These are phyloP conservation scores for Suillus decipiens DNA, from an alignment of 768 basidiomycete genomes.

Conservation along the genomic window DNA sequence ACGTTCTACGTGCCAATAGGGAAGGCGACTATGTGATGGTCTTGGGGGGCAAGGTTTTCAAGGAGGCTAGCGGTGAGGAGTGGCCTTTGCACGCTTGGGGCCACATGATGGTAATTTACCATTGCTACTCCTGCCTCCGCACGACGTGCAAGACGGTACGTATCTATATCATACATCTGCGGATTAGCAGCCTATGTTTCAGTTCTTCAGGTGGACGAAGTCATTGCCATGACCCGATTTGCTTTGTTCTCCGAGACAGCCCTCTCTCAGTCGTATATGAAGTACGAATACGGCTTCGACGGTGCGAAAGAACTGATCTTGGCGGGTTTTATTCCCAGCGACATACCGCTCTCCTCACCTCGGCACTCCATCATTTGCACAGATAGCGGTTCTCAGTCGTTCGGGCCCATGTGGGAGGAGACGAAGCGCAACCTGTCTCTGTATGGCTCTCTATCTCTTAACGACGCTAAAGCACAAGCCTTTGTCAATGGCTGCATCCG, in stretches of 20 bases:
- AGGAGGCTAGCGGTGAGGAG: conserved; percentile 24
- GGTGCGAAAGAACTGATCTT: conserved; percentile 30
- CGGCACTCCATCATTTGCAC: conserved; percentile 26
- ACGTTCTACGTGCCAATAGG: conserved; percentile 30
- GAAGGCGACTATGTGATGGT: conserved; percentile 32
- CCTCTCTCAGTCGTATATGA: conserved; percentile 21
- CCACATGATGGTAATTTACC: conserved; percentile 31
- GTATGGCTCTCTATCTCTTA: conserved; percentile 29
- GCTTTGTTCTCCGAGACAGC: conserved; percentile 21
- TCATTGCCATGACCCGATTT: conserved; percentile 33
- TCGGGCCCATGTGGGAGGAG: conserved; percentile 32
- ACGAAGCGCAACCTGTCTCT: conserved; percentile 27
- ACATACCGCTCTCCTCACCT: conserved; percentile 23
- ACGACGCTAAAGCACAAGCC: conserved; percentile 27
- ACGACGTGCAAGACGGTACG: conserved; percentile 32
- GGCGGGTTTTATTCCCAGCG: conserved; percentile 32
- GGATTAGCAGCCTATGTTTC: background rate
- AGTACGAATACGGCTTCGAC: conserved; percentile 25
- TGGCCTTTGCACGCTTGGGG: conserved; percentile 40
- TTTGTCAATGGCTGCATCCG: conserved; percentile 35
- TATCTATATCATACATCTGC: background rate
- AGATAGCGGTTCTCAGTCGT: conserved; percentile 12
- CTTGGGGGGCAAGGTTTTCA: conserved; percentile 37
- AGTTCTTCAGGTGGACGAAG: conserved; percentile 28
- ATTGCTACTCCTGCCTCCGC: conserved; percentile 36